Conservation (phyloP, 192 early-diverging fungal species). For the Allomyces macrogynus region DNA sequence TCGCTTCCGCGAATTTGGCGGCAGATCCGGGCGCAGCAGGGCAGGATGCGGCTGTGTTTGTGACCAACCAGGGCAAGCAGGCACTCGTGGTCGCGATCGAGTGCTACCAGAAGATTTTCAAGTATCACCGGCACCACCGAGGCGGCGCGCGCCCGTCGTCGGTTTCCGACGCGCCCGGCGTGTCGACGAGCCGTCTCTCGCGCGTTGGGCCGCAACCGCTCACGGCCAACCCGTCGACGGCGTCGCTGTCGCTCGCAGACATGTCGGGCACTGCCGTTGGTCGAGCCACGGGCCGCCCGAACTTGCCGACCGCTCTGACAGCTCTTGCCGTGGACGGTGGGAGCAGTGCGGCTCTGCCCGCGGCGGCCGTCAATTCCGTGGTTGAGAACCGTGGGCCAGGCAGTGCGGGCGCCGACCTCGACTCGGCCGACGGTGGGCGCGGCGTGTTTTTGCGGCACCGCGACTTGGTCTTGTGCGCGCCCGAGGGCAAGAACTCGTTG, state of each 20-base stretch:
- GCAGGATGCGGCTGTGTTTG: too few species aligned
- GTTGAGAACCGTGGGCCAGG: not conserved
- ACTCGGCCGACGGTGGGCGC: not conserved
- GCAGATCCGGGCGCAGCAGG: not conserved
- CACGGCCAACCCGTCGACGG: not conserved
- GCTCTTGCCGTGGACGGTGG: too few species aligned
- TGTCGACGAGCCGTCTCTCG: not conserved
- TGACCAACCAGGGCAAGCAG: too few species aligned
- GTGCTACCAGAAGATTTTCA: not conserved
- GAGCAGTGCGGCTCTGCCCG: not conserved
- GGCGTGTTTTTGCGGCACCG: not conserved
- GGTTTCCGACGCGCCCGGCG: not conserved
- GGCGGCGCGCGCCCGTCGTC: not conserved
- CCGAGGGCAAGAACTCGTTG: not conserved
- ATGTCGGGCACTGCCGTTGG: not conserved
- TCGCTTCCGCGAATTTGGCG: not conserved
- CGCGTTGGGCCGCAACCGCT: not conserved
- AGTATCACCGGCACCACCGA: not conserved
- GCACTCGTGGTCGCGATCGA: not conserved
- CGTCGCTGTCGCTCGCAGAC: not conserved
- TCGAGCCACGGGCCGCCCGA: too few species aligned
- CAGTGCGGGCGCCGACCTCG: not conserved
- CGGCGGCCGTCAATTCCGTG: not conserved
- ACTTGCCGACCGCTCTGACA: too few species aligned
- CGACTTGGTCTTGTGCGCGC: not conserved